These are phyloP conservation scores for Alternaria angustiovoidea DNA, from an alignment of 2,329 filamentous ascomycete genomes.

Conservation along the genomic window DNA sequence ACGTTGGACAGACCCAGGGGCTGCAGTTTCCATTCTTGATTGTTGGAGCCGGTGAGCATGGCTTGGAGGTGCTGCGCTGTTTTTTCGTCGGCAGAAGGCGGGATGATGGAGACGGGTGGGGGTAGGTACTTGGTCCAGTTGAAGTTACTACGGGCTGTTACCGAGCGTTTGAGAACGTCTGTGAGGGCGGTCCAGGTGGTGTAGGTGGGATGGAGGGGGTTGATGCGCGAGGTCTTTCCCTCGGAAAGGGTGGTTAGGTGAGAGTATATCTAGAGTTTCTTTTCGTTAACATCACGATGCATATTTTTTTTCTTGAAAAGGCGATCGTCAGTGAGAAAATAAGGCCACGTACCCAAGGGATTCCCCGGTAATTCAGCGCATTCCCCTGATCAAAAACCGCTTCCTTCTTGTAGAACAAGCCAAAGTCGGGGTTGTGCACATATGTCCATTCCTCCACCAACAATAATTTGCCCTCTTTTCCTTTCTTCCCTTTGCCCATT, in stretches of 20 bases:
- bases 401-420: constrained; percentile 42
- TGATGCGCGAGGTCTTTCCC: constrained; percentile 31
- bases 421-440: constrained; percentile 28
- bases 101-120: constrained; percentile 17
- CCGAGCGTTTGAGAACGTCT: constrained; percentile 30
- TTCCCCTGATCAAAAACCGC: constrained; percentile 48
- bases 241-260: constrained; percentile 38
- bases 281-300: constrained; percentile 2
- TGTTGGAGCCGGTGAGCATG: constrained; percentile 4
- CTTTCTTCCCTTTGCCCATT: constrained; percentile 32
- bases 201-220: constrained; percentile 29
- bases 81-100: background rate
- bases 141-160: constrained; percentile 40
- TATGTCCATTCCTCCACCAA: constrained; percentile 48
- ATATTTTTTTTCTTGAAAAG: too few relatives aligned
- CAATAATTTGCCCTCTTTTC: constrained; percentile 38
- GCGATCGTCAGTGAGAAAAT: too few relatives aligned
- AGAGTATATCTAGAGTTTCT: constrained; percentile 39
- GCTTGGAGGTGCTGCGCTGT: background rate
- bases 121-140: constrained; percentile 42
- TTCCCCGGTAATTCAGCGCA: constrained; percentile 46
- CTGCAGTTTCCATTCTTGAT: constrained; percentile 6
- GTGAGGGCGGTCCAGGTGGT: constrained; percentile 37
- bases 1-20: constrained; percentile 24
- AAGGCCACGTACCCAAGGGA: constrained; percentile 41